Percentiles rank a stretch among this genome's conserved stretches.
Evolutionary conservation across 148 eudicot genomes (phyloP).

Genomic region (Rheum nobile): DNA sequence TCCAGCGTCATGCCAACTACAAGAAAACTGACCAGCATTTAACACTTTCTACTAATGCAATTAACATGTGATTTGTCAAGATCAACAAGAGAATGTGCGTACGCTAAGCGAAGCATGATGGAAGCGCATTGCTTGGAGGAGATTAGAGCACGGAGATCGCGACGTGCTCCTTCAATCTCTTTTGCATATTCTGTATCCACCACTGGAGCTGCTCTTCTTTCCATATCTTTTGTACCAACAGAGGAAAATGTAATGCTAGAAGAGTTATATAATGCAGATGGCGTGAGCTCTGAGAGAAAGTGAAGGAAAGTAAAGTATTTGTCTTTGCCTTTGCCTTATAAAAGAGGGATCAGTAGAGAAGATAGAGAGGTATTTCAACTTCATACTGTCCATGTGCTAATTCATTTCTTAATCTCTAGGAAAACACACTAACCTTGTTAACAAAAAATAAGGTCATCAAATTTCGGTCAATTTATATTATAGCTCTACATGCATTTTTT

Average conservation of each 20-base stretch:
- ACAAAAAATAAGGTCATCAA: not conserved
- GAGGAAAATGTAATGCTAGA: not conserved
- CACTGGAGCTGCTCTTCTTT: slow-evolving; percentile 16
- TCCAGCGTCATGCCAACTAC: slow-evolving; percentile 94
- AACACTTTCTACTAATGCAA: not conserved
- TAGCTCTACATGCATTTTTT: too few relatives aligned
- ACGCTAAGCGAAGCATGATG: slow-evolving; percentile 94
- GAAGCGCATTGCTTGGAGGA: slow-evolving; percentile 70
- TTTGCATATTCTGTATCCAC: slow-evolving; percentile 47
- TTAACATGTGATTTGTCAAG: not conserved
- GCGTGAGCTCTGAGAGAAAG: not conserved
- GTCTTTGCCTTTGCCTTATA: not conserved
- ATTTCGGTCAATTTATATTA: not conserved
- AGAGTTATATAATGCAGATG: not conserved
- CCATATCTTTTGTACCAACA: not conserved
- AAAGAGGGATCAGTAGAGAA: not conserved
- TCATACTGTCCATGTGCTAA: not conserved
- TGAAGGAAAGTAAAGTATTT: slow-evolving; percentile 5
- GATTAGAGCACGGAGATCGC: slow-evolving; percentile 74
- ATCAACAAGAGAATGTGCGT: slow-evolving; percentile 4
- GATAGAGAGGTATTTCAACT: not conserved
- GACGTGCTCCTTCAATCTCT: slow-evolving; percentile 59
- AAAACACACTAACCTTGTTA: not conserved
- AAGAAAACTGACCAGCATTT: not conserved
- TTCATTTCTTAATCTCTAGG: not conserved